These are phyloP conservation scores for Schizophyllum commune DNA, from an alignment of 1,284 basidiomycete genomes.

Conservation along the genomic window DNA sequence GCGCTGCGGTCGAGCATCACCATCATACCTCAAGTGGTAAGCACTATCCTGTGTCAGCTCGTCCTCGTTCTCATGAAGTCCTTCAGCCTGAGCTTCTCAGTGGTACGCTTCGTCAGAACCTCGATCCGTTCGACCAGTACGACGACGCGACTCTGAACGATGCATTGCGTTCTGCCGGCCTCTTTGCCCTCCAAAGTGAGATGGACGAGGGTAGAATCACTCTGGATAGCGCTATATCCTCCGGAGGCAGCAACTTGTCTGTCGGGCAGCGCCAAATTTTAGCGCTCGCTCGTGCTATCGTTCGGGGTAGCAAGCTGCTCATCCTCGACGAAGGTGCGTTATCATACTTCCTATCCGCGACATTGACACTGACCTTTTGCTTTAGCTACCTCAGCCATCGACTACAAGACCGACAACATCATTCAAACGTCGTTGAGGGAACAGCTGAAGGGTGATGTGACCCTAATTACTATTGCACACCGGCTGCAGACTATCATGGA, in stretches of 20 bases:
- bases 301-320: conserved; percentile 49
- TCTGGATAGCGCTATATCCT: conserved; percentile 44
- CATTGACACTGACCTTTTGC: neutral
- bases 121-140: conserved; percentile 68
- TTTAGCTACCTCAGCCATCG: conserved; percentile 45
- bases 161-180: conserved; percentile 45
- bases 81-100: conserved; percentile 55
- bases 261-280: conserved; percentile 69
- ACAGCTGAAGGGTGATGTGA: conserved; percentile 45
- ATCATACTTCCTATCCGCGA: neutral
- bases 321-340: conserved; percentile 50
- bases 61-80: conserved; percentile 6
- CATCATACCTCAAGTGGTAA: conserved; percentile 48
- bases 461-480: conserved; percentile 15
- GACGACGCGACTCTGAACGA: conserved; percentile 58
- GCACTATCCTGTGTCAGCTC: conserved; percentile 3
- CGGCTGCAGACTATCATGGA: conserved; percentile 29
- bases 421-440: conserved; percentile 51
- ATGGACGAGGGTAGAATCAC: conserved; percentile 42
- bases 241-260: conserved; percentile 58
- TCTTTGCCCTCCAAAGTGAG: conserved; percentile 45
- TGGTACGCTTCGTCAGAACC: conserved; percentile 50
- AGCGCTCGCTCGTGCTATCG: conserved; percentile 51
- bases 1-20: conserved; percentile 56
- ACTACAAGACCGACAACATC: conserved; percentile 49